phyloP scores from a whole-genome alignment of 345 rosid species.

The Carallia pectinifolia region DNA sequence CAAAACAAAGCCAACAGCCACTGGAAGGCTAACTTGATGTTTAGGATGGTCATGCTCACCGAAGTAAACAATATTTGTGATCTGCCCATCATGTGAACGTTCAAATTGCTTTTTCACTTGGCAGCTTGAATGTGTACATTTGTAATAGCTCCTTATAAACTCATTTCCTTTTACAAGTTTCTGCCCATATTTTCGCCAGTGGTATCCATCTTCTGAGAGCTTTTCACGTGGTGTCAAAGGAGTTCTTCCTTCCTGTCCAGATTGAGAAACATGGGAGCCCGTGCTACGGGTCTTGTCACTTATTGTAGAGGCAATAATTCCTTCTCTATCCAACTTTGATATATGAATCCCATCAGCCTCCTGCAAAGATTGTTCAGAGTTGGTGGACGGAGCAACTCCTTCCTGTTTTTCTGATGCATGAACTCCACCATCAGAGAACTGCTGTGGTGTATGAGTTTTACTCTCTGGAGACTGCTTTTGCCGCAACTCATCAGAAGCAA shows the following conservation, averaged over 20 bases:
- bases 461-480: constrained; percentile 26
- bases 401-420: constrained; percentile 29
- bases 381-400: constrained; percentile 20
- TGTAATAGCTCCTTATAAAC: constrained; percentile 84
- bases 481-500: constrained; percentile 34
- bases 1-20: constrained; percentile 39
- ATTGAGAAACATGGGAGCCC: constrained; percentile 26
- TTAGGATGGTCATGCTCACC: constrained; percentile 83
- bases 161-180: constrained; percentile 90
- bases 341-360: constrained; percentile 28
- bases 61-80: constrained; percentile 59
- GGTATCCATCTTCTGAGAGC: constrained; percentile 75
- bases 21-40: constrained; percentile 41
- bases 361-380: constrained; percentile 21
- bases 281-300: constrained; percentile 31
- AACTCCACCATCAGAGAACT: constrained; percentile 12
- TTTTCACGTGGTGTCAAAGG: constrained; percentile 63
- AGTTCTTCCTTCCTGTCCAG: constrained; percentile 54
- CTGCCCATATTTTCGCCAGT: constrained; percentile 96
- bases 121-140: constrained; percentile 77
- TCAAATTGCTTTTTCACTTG: constrained; percentile 89
- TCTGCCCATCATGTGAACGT: constrained; percentile 60
- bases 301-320: constrained; percentile 30
- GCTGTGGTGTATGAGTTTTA: constrained; percentile 6
- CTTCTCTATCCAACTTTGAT: constrained; percentile 35